Base-by-base conservation (phyloP, 2,329 filamentous ascomycete species). In the Chaetomium globosum region DNA sequence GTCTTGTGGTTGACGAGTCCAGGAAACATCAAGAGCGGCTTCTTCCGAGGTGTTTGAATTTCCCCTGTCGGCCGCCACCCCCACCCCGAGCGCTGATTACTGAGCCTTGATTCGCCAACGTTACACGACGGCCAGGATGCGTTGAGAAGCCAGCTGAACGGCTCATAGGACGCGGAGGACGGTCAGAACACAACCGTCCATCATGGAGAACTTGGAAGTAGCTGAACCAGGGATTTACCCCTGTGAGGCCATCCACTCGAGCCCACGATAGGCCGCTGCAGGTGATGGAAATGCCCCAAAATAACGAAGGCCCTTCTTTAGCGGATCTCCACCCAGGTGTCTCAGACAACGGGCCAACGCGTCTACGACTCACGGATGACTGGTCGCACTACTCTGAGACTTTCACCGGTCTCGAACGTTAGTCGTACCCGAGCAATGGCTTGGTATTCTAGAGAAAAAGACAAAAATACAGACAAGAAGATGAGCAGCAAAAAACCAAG, bases 401-500 rank as follows among this genome's bases (percentile, higher is more conserved):
- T 48, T 21, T 26, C 19, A 19, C 26, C n/a, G 56, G 39, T 31
- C 26, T 59, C 56, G 23, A 59, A 49, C 39, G 26, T 10, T 8
- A 21, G 48, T 43, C 23, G 16, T 43, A 31, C 6, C 12, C 31
- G 19, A 31, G 31, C 19, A 21, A 61, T 26, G 54, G 46, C 13
- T 6, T n/a, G 48, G n/a, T 26, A 62, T 48, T 54, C 12, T 13
- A 12, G n/a, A 13, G 31, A 48, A 55, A 61, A 28, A 19, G 26
- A 28, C 21, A 16, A 52, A 46, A 39, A 36, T 23, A 51, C 31
- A 59, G 16, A 33, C 43, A 61, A 61, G 59, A 61, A 61, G 23
- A 52, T 23, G 21, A 30, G 39, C 51, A 21, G 30, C 2, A 33
- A 33, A 33, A 52, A 39, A 10, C 6, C 43, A 23, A 48, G 46